These are phyloP conservation scores for Neofusicoccum sp. DNA, from an alignment of 2,329 filamentous ascomycete genomes.

Conservation along the genomic window DNA sequence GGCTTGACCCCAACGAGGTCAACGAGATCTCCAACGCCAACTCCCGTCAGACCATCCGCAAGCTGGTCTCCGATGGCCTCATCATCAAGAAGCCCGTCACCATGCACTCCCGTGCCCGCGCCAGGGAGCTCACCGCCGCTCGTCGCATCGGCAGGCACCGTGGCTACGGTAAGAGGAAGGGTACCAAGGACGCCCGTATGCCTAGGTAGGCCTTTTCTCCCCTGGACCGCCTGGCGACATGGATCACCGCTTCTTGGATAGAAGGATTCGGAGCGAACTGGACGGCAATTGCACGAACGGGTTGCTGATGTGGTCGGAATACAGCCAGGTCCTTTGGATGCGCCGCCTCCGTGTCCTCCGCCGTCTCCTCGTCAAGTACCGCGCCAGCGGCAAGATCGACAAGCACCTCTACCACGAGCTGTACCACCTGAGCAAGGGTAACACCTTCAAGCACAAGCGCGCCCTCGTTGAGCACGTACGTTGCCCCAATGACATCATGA, in stretches of 20 bases:
- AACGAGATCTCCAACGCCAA: slow-evolving; percentile 99
- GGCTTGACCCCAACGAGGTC: slow-evolving; percentile 99
- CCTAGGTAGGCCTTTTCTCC: slow-evolving; percentile 69
- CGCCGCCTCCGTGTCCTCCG: slow-evolving; percentile 98
- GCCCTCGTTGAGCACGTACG: slow-evolving; percentile 99
- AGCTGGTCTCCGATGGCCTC: slow-evolving; percentile 99
- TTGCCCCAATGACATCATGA: slow-evolving; percentile 47
- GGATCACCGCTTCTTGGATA: not conserved
- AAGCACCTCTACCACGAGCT: slow-evolving; percentile 99
- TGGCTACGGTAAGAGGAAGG: slow-evolving; percentile 99
- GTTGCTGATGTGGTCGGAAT: slow-evolving; percentile 40
- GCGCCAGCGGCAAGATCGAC: slow-evolving; percentile 99
- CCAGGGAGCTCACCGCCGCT: slow-evolving; percentile 91
- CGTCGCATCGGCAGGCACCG: slow-evolving; percentile 96
- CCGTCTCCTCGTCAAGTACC: slow-evolving; percentile 99
- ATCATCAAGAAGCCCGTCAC: slow-evolving; percentile 99
- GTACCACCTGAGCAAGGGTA: slow-evolving; percentile 99
- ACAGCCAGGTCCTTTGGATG: slow-evolving; percentile 98
- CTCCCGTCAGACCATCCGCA: slow-evolving; percentile 99
- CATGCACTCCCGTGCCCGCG: slow-evolving; percentile 98
- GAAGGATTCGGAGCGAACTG: slow-evolving; percentile 22
- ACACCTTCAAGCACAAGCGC: slow-evolving; percentile 99
- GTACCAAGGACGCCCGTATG: slow-evolving; percentile 99
- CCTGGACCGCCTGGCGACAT: not conserved
- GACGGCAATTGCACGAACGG: slow-evolving; percentile 14